Conservation (phyloP, 345 rosid genomes). For the Arabidopsis arenosa region DNA sequence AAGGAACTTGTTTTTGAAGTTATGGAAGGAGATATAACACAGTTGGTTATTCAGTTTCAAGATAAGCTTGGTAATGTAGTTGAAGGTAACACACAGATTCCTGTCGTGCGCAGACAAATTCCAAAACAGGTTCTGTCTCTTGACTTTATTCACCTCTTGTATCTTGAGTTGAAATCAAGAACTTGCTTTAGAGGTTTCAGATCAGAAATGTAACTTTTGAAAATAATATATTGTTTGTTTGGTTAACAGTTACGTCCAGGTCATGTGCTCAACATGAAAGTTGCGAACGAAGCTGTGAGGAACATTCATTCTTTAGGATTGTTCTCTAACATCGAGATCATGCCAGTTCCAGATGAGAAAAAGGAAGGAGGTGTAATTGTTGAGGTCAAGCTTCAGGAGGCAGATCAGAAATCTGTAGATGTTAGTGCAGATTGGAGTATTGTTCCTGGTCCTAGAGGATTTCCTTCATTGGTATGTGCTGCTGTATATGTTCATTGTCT, state of each 20-base stretch:
- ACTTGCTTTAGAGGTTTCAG: background rate
- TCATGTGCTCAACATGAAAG: conserved; percentile 78
- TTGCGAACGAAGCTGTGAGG: conserved; percentile 78
- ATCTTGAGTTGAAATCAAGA: background rate
- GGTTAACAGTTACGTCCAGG: conserved; percentile 74
- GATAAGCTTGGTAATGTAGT: conserved; percentile 92
- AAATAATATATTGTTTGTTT: conserved; percentile 12
- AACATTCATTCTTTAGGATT: conserved; percentile 72
- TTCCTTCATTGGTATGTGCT: conserved; percentile 68
- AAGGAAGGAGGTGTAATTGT: conserved; percentile 86
- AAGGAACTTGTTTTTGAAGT: conserved; percentile 89
- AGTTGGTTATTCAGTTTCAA: conserved; percentile 66
- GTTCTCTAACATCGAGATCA: conserved; percentile 81
- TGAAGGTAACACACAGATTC: conserved; percentile 72
- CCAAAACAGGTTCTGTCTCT: conserved; percentile 61
- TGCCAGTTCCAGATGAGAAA: conserved; percentile 82
- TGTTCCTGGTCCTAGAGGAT: conserved; percentile 87
- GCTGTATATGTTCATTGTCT: background rate
- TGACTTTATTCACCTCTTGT: background rate
- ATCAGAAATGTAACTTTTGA: background rate
- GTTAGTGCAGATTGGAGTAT: conserved; percentile 88
- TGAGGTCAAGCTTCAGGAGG: conserved; percentile 85
- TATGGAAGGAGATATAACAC: conserved; percentile 88
- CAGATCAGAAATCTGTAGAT: conserved; percentile 87
- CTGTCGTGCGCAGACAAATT: conserved; percentile 73